These are phyloP conservation scores for Hondaea fermentalgiana DNA, from an alignment of 108 stramenopile genomes.

Conservation along the genomic window DNA sequence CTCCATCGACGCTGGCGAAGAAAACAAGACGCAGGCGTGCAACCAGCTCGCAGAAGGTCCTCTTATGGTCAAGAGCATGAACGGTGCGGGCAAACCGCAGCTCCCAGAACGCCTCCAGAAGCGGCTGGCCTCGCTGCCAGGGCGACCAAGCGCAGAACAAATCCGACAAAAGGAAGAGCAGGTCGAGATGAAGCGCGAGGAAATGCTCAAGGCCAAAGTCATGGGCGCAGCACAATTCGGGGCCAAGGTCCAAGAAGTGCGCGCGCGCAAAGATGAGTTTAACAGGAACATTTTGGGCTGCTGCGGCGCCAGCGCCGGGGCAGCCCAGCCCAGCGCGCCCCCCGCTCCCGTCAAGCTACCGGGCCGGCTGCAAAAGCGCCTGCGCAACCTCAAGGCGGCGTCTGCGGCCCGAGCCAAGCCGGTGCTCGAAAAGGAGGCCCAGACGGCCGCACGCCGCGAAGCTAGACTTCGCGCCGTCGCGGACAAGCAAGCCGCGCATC, in stretches of 20 bases:
- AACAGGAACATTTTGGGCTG: not conserved
- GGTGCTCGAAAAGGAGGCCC: not conserved
- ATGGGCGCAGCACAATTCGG: not conserved
- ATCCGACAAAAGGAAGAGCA: not conserved
- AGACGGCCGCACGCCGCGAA: not conserved
- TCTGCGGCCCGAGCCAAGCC: not conserved
- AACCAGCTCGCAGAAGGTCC: not conserved
- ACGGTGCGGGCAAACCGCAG: not conserved
- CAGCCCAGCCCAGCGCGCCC: not conserved
- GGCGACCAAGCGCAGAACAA: not conserved
- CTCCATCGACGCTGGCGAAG: not conserved
- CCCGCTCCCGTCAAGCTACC: not conserved
- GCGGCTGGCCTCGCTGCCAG: not conserved
- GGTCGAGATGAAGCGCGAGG: not conserved
- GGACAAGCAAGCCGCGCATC: not conserved
- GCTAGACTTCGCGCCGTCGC: not conserved
- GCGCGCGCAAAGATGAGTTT: not conserved
- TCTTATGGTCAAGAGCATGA: not conserved
- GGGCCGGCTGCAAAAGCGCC: not conserved
- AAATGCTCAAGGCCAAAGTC: not conserved
- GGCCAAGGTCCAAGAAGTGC: not conserved
- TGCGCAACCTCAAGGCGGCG: not conserved
- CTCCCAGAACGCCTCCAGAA: not conserved
- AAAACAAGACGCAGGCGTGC: not conserved
- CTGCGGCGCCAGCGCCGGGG: not conserved